Evolutionary conservation across 192 early-diverging fungal species (phyloP).

Genomic region (Fimicolochytrium jonesii): DNA sequence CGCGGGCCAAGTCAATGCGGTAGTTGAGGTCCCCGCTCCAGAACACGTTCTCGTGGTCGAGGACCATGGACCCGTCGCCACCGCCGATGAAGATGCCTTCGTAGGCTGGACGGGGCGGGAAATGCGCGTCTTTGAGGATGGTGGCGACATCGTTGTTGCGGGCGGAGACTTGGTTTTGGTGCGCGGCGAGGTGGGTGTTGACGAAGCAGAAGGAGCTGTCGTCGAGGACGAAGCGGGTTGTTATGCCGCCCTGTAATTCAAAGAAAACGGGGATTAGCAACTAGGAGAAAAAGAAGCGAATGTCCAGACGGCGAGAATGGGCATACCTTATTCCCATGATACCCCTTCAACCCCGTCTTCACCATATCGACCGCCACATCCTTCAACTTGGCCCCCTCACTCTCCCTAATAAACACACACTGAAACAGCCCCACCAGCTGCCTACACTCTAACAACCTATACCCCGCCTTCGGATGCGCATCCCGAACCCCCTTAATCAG

Average conservation of each 20-base stretch:
- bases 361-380: slow-evolving; percentile 66
- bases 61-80: slow-evolving; percentile 81
- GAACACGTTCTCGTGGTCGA: slow-evolving; percentile 54
- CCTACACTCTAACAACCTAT: slow-evolving; percentile 65
- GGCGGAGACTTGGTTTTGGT: slow-evolving; percentile 66
- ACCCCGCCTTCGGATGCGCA: slow-evolving; percentile 44
- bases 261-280: neutral
- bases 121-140: slow-evolving; percentile 61
- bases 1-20: slow-evolving; percentile 72
- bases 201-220: slow-evolving; percentile 81
- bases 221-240: slow-evolving; percentile 68
- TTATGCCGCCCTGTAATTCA: slow-evolving; percentile 76
- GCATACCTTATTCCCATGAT: slow-evolving; percentile 83
- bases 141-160: slow-evolving; percentile 70
- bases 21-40: slow-evolving; percentile 92
- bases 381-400: slow-evolving; percentile 53
- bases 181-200: slow-evolving; percentile 82
- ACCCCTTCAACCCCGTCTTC: slow-evolving; percentile 86
- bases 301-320: neutral
- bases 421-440: slow-evolving; percentile 91
- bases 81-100: slow-evolving; percentile 59
- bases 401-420: slow-evolving; percentile 71
- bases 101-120: slow-evolving; percentile 26
- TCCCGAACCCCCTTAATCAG: slow-evolving; percentile 58
- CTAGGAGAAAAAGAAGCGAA: no score